Conservation (phyloP, 805 yeast genomes). For the Suhomyces pyralidae region DNA sequence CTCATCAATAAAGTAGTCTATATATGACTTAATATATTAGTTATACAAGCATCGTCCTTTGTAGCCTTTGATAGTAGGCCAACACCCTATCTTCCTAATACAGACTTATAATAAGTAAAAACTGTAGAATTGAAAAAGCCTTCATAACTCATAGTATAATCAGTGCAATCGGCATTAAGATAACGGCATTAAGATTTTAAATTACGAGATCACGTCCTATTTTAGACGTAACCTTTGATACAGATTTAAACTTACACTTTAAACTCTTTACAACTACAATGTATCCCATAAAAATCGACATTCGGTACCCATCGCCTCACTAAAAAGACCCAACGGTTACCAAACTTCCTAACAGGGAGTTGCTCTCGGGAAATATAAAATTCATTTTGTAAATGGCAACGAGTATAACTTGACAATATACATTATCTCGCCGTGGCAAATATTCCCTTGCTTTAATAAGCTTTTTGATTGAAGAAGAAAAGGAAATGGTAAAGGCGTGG, state of each 20-base stretch:
- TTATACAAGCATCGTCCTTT: background rate
- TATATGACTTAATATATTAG: conserved; percentile 8
- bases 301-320: conserved; percentile 56
- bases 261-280: conserved; percentile 15
- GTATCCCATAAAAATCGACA: conserved; percentile 54
- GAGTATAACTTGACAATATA: conserved; percentile 57
- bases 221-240: no score
- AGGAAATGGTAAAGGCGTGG: conserved; percentile 6
- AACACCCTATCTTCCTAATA: no score
- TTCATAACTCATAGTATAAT: no score
- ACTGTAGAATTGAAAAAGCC: no score
- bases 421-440: conserved; percentile 70
- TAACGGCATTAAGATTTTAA: no score
- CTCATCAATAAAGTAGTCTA: conserved; percentile 2
- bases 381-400: conserved; percentile 54
- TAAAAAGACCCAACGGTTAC: conserved; percentile 46
- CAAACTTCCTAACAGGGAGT: conserved; percentile 62
- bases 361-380: conserved; percentile 49
- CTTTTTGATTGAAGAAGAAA: conserved; percentile 55
- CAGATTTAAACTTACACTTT: no score
- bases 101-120: no score
- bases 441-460: conserved; percentile 47
- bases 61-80: no score
- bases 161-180: no score
- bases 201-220: no score